These are phyloP conservation scores for Thalassiosira sp. DNA, from an alignment of 352 stramenopile genomes.

Conservation along the genomic window DNA sequence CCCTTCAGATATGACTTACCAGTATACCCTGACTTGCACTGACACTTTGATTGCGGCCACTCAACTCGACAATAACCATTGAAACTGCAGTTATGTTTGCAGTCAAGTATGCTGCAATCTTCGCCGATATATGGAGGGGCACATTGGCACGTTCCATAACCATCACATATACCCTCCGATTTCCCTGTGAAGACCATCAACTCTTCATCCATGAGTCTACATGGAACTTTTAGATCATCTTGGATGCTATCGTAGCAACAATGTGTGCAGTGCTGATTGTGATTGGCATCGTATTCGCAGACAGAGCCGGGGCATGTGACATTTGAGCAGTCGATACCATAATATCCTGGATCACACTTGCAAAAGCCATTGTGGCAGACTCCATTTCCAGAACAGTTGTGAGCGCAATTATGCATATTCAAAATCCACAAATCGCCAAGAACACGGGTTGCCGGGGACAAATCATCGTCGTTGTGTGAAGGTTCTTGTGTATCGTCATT, in stretches of 20 bases:
- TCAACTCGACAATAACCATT: constrained; percentile 95
- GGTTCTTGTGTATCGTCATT: constrained; percentile 71
- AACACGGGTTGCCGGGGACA: constrained; percentile 76
- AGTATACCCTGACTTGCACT: constrained; percentile 92
- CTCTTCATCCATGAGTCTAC: constrained; percentile 79
- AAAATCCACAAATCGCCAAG: constrained; percentile 90
- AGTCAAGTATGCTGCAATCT: constrained; percentile 93
- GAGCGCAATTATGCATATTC: constrained; percentile 87
- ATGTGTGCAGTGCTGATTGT: constrained; percentile 89
- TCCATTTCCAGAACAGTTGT: constrained; percentile 92
- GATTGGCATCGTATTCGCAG: constrained; percentile 89
- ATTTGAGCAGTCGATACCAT: constrained; percentile 95
- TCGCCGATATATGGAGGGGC: constrained; percentile 90
- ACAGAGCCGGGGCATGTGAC: constrained; percentile 91
- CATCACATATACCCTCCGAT: constrained; percentile 94
- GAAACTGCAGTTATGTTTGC: constrained; percentile 88
- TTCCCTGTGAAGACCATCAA: constrained; percentile 80
- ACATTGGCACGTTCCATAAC: constrained; percentile 94
- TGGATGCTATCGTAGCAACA: constrained; percentile 88
- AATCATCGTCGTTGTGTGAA: constrained; percentile 56
- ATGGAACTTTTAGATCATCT: constrained; percentile 89
- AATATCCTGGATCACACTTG: constrained; percentile 92
- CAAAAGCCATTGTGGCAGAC: constrained; percentile 91
- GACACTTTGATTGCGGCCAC: constrained; percentile 93
- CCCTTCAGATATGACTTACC: no score